Evolutionary conservation across 2,329 filamentous ascomycete species (phyloP), one percentile per base, ranked within the genome.

Genomic region (Blastomyces parvus): DNA sequence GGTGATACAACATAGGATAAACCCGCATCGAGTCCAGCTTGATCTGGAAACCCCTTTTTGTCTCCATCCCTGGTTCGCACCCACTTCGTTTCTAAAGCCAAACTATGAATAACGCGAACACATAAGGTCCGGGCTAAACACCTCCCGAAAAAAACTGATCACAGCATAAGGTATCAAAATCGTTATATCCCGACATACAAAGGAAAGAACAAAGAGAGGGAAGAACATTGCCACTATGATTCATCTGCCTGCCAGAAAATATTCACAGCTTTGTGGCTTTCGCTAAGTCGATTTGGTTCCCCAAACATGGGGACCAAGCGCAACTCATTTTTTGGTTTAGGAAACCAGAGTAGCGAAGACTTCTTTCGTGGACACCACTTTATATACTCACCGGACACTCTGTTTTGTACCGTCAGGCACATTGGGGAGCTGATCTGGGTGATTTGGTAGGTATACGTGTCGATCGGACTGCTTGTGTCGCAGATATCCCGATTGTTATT

Each of bases 241-340:
- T n/a, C 33, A n/a, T 40, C 19, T 42, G 11, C 19, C 2, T 40
- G 25, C n/a, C 11, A 22, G 11, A 59, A 46, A 30, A 46, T 8
- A 48, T 9, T 46, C 57, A 36, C 33, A 25, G 57, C 57, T 14
- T 40, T 8, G 25, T 7, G 27, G 19, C 57, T 59, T 40, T 59
- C 40, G 25, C 57, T 59, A 8, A 59, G 57, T 59, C 57, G 42
- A 3, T 19, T 33, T 42, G 40, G 14, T 13, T 59, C 25, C 40
- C 57, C 57, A 33, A 59, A 59, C 13, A 59, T 42, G 14, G 57
- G 42, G 25, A 59, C 57, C 40, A 59, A 33, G 33, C n/a, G 30
- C 38, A 59, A 22, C 22, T 25, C n/a, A n/a, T 46, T n/a, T 33
- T 8, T 17, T 17, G 4, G 27, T 4, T 17, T 14, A 14, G 55